A percentile compares a stretch with the other conserved stretches of the same genome.
Conservation (phyloP, 345 rosid genomes). For the Reutealis trisperma region DNA sequence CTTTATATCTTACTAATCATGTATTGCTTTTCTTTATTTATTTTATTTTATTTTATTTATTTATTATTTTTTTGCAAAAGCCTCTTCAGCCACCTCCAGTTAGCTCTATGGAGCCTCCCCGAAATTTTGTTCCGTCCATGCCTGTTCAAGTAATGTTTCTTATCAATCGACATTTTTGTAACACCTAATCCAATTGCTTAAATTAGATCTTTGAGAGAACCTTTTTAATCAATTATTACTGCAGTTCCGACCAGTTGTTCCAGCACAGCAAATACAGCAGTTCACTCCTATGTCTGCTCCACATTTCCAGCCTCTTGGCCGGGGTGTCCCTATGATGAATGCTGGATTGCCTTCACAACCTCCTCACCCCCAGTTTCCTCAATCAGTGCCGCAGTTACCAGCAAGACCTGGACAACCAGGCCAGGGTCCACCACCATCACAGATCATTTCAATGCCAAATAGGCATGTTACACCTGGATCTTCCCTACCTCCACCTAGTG, state of each 20-base stretch:
- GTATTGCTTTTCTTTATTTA: conserved; percentile 9
- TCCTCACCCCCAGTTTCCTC: conserved; percentile 64
- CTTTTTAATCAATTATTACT: conserved; percentile 21
- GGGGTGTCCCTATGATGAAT: conserved; percentile 59
- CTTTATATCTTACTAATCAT: conserved; percentile 19
- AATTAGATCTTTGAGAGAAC: conserved; percentile 3
- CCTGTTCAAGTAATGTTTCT: conserved; percentile 63
- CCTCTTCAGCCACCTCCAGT: conserved; percentile 61
- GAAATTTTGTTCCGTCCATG: conserved; percentile 63
- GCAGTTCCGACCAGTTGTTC: conserved; percentile 72
- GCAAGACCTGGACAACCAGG: conserved; percentile 63
- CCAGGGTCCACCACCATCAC: conserved; percentile 55
- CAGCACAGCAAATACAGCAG: conserved; percentile 64
- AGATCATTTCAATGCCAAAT: conserved; percentile 50
- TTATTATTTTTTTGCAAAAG: conserved; percentile 25
- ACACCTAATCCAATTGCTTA: conserved; percentile 4
- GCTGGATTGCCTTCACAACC: conserved; percentile 68
- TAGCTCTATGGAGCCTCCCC: conserved; percentile 62
- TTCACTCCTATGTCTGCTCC: conserved; percentile 61
- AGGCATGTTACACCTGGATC: conserved; percentile 52
- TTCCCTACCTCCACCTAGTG: conserved; percentile 49
- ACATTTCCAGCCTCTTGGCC: conserved; percentile 67
- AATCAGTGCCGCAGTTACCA: conserved; percentile 59
- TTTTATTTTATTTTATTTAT: too few relatives aligned
- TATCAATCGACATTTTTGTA: conserved; percentile 11